Percentiles rank a stretch among this genome's conserved stretches.
Conservation (phyloP, 768 basidiomycete species). For the Basidioascus undulatus region DNA sequence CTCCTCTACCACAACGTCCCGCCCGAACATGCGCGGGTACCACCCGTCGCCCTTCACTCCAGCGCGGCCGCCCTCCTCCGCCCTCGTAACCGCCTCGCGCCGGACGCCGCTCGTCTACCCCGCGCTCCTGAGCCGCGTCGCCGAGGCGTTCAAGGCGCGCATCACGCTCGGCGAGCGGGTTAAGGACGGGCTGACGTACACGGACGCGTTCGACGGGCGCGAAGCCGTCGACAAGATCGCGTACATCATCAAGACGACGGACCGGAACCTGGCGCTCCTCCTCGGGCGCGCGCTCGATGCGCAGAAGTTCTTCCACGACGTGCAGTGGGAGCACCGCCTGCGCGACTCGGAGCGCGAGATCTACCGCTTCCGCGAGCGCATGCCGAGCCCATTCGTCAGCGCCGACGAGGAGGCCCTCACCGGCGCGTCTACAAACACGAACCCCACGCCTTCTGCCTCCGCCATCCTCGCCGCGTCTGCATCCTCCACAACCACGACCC, state of each 20-base stretch:
- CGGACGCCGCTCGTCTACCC: slow-evolving; percentile 70
- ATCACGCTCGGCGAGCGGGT: slow-evolving; percentile 49
- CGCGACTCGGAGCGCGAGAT: slow-evolving; percentile 69
- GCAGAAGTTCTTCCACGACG: slow-evolving; percentile 98
- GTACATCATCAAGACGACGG: slow-evolving; percentile 94
- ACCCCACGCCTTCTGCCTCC: neutral
- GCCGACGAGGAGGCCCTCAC: slow-evolving; percentile 23
- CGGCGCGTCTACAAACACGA: neutral
- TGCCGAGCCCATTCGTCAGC: slow-evolving; percentile 64
- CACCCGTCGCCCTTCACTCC: no score
- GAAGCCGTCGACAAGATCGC: slow-evolving; percentile 93
- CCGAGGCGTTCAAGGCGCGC: slow-evolving; percentile 71
- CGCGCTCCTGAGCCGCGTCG: slow-evolving; percentile 82
- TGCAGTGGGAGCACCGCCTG: slow-evolving; percentile 90
- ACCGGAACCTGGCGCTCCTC: slow-evolving; percentile 79
- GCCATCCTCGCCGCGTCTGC: neutral
- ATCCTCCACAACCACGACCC: neutral
- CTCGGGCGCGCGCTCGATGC: slow-evolving; percentile 90
- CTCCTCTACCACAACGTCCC: no score
- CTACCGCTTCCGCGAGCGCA: slow-evolving; percentile 70
- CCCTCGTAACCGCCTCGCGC: slow-evolving; percentile 20
- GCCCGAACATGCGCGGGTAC: slow-evolving; percentile 6
- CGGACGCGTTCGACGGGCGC: slow-evolving; percentile 85
- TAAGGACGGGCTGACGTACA: slow-evolving; percentile 91
- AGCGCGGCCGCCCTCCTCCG: no score